Evolutionary conservation across 1,284 basidiomycete species (phyloP).

Genomic region (Gymnopus androsaceus): DNA sequence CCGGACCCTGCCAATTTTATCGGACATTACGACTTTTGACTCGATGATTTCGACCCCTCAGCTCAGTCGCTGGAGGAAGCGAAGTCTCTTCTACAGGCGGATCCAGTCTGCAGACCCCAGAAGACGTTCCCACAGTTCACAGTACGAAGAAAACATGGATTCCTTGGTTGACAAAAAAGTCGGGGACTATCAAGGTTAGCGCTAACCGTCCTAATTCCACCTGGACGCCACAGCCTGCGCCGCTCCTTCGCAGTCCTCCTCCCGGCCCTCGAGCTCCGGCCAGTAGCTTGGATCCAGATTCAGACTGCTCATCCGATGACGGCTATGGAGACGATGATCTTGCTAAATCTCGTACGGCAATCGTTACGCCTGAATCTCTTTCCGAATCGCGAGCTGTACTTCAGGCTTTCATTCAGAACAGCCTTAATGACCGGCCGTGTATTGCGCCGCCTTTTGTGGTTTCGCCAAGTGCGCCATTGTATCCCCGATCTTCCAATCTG

Average conservation of each 20-base stretch:
- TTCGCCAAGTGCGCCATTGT: conserved; percentile 43
- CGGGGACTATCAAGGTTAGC: conserved; percentile 28
- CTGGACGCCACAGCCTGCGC: conserved; percentile 15
- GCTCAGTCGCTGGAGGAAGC: conserved; percentile 28
- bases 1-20: background rate
- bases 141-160: conserved; percentile 47
- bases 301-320: conserved; percentile 6
- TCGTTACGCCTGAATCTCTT: conserved; percentile 15
- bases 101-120: conserved; percentile 59
- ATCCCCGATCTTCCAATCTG: conserved; percentile 64
- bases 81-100: conserved; percentile 61
- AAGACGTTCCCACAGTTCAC: conserved; percentile 47
- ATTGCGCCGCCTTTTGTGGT: conserved; percentile 58
- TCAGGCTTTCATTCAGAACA: conserved; percentile 39
- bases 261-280: conserved; percentile 1
- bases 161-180: conserved; percentile 51
- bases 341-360: background rate
- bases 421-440: conserved; percentile 39
- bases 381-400: conserved; percentile 33
- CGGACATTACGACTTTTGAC: conserved; percentile 14
- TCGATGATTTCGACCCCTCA: conserved; percentile 32
- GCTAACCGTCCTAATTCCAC: conserved; percentile 11
- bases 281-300: background rate
- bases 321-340: conserved; percentile 10
- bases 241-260: conserved; percentile 21